Percentiles rank a stretch among this genome's conserved stretches.
Conservation (phyloP, 345 rosid genomes). For the Pistacia atlantica region DNA sequence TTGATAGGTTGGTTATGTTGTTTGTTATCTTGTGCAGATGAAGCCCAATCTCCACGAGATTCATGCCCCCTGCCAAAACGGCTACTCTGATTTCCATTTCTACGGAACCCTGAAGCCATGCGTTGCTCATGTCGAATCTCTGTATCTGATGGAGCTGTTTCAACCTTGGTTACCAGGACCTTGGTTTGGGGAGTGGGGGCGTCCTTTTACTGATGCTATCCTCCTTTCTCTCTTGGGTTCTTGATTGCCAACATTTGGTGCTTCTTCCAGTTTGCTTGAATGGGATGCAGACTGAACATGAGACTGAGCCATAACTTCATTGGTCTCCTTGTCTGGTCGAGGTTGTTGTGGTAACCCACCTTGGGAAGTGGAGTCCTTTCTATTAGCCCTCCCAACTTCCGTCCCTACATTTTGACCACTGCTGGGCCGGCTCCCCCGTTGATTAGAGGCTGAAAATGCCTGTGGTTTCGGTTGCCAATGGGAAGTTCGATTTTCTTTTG, state of each 20-base stretch:
- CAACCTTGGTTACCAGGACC: slow-evolving; percentile 31
- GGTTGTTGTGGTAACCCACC: slow-evolving; percentile 23
- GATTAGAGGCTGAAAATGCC: slow-evolving; percentile 33
- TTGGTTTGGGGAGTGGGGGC: slow-evolving; percentile 37
- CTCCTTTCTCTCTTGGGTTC: slow-evolving; percentile 58
- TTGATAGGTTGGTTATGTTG: slow-evolving; percentile 47
- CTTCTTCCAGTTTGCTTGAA: slow-evolving; percentile 37
- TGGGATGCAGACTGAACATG: slow-evolving; percentile 24
- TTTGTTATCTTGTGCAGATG: slow-evolving; percentile 55
- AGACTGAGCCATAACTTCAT: slow-evolving; percentile 24
- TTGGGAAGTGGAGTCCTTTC: slow-evolving; percentile 41
- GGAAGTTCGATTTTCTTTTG: slow-evolving; percentile 62
- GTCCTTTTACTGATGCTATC: slow-evolving; percentile 38
- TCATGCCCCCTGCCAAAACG: slow-evolving; percentile 59
- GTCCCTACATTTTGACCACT: slow-evolving; percentile 38
- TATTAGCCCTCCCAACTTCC: slow-evolving; percentile 42
- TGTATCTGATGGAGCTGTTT: slow-evolving; percentile 31
- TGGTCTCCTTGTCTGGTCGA: slow-evolving; percentile 30
- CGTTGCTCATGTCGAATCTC: slow-evolving; percentile 51
- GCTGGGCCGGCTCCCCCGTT: slow-evolving; percentile 45
- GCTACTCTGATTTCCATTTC: slow-evolving; percentile 57
- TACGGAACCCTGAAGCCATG: slow-evolving; percentile 46
- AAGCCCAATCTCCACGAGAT: slow-evolving; percentile 69
- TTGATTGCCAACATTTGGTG: slow-evolving; percentile 31
- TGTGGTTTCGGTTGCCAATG: slow-evolving; percentile 84